These are phyloP conservation scores for Suillus alpinus DNA, from an alignment of 768 basidiomycete genomes.

Conservation along the genomic window DNA sequence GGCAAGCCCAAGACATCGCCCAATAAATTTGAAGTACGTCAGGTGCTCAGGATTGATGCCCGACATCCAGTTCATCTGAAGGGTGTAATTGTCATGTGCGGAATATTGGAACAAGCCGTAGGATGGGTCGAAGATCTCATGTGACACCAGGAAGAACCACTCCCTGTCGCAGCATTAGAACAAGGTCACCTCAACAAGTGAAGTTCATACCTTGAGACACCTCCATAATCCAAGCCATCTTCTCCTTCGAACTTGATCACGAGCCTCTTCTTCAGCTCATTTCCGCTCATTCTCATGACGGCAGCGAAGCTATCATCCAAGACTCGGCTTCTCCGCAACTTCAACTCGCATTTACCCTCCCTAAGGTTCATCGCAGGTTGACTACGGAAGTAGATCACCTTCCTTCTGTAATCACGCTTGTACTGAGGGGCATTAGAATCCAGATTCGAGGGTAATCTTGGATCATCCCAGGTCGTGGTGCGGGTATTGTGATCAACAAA, in stretches of 20 bases:
- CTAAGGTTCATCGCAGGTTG: conserved; percentile 80
- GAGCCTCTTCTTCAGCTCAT: conserved; percentile 66
- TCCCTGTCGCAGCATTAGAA: conserved; percentile 44
- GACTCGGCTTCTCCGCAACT: conserved; percentile 74
- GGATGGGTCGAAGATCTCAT: conserved; percentile 79
- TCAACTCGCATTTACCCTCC: conserved; percentile 84
- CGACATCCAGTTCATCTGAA: conserved; percentile 77
- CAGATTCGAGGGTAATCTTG: conserved; percentile 75
- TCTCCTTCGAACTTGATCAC: conserved; percentile 79
- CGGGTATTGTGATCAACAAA: conserved; percentile 91
- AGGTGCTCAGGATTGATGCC: conserved; percentile 75
- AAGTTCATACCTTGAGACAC: conserved; percentile 57
- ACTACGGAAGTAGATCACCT: conserved; percentile 89
- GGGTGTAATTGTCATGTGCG: conserved; percentile 74
- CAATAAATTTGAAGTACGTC: conserved; percentile 82
- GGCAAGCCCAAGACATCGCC: conserved; percentile 68
- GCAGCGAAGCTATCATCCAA: conserved; percentile 86
- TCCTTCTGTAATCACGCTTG: conserved; percentile 89
- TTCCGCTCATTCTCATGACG: conserved; percentile 76
- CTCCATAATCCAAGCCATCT: conserved; percentile 78
- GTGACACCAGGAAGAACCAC: conserved; percentile 84
- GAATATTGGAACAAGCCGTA: conserved; percentile 85
- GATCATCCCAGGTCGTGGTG: conserved; percentile 93
- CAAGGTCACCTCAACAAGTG: background rate
- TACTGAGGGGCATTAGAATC: conserved; percentile 93